A percentile compares a stretch with the other conserved stretches of the same genome.
These are phyloP conservation scores for Thelephora aurantiotincta DNA, from an alignment of 768 basidiomycete genomes.

Conservation along the genomic window DNA sequence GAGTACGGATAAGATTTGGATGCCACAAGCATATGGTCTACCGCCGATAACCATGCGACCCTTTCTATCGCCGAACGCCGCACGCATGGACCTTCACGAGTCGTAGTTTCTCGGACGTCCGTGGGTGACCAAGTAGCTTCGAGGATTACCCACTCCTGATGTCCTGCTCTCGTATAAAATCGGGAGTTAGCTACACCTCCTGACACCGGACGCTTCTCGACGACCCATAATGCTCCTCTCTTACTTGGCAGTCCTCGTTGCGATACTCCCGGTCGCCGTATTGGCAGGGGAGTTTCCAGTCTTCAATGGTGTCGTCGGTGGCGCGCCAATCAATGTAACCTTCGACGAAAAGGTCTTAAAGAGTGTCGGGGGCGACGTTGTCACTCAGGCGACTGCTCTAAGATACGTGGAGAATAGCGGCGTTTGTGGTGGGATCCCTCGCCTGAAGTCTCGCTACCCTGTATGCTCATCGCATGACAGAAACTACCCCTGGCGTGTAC, in stretches of 20 bases:
- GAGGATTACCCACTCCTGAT: too few species aligned
- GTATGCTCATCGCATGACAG: constrained; percentile 10
- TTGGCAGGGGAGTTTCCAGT: constrained; percentile 30
- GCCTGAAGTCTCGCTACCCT: neutral
- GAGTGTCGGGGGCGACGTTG: neutral
- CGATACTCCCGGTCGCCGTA: constrained; percentile 8
- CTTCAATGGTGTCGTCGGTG: constrained; percentile 36
- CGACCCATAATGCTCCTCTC: too few species aligned
- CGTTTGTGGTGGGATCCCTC: constrained; percentile 29
- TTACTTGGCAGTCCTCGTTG: constrained; percentile 3
- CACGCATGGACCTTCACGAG: too few species aligned
- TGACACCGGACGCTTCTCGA: too few species aligned
- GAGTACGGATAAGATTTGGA: too few species aligned
- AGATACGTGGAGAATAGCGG: constrained; percentile 48
- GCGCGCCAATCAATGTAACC: constrained; percentile 17
- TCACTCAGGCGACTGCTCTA: constrained; percentile 16
- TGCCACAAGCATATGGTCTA: too few species aligned
- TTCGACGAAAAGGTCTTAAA: neutral
- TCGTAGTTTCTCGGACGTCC: too few species aligned
- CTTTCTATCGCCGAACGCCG: too few species aligned
- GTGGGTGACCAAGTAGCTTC: too few species aligned
- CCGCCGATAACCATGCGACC: too few species aligned
- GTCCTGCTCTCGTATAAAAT: too few species aligned
- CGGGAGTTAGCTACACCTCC: too few species aligned
- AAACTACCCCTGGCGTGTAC: constrained; percentile 46